phyloP scores from a whole-genome alignment of 345 rosid species.

The Gynandropsis gynandra region DNA sequence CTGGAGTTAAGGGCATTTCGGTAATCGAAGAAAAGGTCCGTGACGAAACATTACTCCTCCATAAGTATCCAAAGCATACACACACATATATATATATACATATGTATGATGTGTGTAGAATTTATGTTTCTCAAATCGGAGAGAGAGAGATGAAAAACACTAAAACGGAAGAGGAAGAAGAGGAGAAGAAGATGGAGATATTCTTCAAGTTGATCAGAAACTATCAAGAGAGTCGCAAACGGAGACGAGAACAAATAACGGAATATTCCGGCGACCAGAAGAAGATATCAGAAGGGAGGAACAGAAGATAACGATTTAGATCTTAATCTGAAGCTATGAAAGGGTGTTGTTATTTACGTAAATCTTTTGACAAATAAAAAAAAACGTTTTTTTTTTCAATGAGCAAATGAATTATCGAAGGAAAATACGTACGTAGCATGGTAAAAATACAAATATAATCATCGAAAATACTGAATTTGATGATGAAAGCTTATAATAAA shows the following conservation, averaged over 20 bases:
- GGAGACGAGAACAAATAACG: conserved; percentile 21
- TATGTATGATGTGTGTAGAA: too few relatives aligned
- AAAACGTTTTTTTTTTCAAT: not conserved
- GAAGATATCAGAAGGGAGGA: conserved; percentile 2
- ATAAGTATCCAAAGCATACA: too few relatives aligned
- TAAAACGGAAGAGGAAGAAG: conserved; percentile 4
- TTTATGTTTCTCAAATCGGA: not conserved
- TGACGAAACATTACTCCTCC: too few relatives aligned
- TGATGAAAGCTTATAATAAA: too few relatives aligned
- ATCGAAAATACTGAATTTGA: too few relatives aligned
- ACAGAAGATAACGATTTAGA: conserved; percentile 21
- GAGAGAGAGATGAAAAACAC: conserved; percentile 8
- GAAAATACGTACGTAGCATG: too few relatives aligned
- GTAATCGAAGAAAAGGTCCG: too few relatives aligned
- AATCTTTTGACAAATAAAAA: not conserved
- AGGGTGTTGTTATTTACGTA: too few relatives aligned
- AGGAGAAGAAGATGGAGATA: conserved; percentile 27
- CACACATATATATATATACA: too few relatives aligned
- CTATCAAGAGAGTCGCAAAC: conserved; percentile 23
- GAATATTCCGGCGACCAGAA: conserved; percentile 23
- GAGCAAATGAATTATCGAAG: too few relatives aligned
- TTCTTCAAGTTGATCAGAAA: conserved; percentile 25
- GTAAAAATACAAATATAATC: too few relatives aligned
- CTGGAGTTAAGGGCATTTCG: too few relatives aligned
- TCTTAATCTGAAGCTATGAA: conserved; percentile 19